Evolutionary conservation across 2,329 filamentous ascomycete genomes (phyloP), one percentile per base, ranked within the genome.

Genomic region (Epicoccum nigrum): DNA sequence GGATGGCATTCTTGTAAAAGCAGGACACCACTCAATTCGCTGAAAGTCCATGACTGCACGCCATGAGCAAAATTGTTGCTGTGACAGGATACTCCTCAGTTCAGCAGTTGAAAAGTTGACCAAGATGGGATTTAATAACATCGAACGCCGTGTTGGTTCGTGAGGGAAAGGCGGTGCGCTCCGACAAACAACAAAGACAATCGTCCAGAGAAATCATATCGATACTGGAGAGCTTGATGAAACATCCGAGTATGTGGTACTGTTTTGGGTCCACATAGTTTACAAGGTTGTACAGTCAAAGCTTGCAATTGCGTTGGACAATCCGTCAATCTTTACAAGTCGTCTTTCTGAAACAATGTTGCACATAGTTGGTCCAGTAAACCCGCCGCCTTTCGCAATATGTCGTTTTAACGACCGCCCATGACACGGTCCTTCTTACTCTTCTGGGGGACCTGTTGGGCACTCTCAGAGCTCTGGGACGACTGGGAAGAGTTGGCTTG

Each of bases 381-480:
- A n/a, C 28, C 7, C 9, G 12, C 12, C 11, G 28, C 28, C 30
- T 5, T 5, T 20, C 9, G 20, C 16, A n/a, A 45, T 31, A 48
- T 5, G 5, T 20, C 9, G 20, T 20, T 19, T 48, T 31, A 48
- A 4, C 34, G 40, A 2, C 20, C 55, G 7, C 69, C 70, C 64
- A 71, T 65, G 28, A 72, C 65, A 21, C 70, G 58, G 39, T 72
- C 68, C 16, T 67, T 65, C 40, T 63, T 67, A 43, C 48, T 64
- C 51, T 64, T 65, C 16, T 63, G 57, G 33, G 58, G 46, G 1
- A 39, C 43, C 32, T 58, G 58, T 20, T 58, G 55, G 21, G 38
- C 41, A n/a, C 59, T 61, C 7, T 62, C 56, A 16, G 60, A 54
- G 19, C 41, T 41, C 20, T 60, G 55, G 13, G 56, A 50, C 2